Evolutionary conservation across 2,329 filamentous ascomycete genomes (phyloP).

Genomic region (Trichoderma aggressivum): DNA sequence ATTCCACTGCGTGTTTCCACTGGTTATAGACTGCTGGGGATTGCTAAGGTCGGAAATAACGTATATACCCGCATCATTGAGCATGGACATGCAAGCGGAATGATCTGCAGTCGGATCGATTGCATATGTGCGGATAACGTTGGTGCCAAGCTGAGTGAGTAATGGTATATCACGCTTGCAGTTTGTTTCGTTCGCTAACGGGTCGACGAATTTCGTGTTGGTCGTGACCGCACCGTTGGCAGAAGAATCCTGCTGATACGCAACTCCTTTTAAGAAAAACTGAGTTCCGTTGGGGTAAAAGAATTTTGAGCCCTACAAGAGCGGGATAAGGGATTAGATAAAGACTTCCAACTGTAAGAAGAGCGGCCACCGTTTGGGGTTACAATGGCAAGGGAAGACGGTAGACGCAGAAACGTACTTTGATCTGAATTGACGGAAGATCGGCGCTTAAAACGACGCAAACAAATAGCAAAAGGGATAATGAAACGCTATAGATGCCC

Average conservation of each 20-base stretch:
- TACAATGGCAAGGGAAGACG: background rate
- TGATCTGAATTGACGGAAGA: background rate
- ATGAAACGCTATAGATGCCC: background rate
- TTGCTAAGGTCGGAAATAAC: constrained; percentile 87
- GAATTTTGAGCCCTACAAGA: constrained; percentile 70
- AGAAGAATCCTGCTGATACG: constrained; percentile 81
- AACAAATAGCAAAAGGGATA: background rate
- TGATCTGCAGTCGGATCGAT: constrained; percentile 79
- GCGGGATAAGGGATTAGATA: background rate
- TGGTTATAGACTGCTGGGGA: constrained; percentile 80
- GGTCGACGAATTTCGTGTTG: constrained; percentile 67
- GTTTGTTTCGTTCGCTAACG: constrained; percentile 65
- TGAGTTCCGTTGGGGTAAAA: constrained; percentile 73
- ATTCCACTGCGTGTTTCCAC: constrained; percentile 77
- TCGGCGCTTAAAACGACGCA: background rate
- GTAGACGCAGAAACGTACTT: background rate
- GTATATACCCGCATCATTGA: constrained; percentile 87
- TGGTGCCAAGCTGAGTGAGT: constrained; percentile 75
- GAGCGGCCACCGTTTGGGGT: background rate
- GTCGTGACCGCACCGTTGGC: constrained; percentile 49
- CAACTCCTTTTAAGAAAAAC: constrained; percentile 84
- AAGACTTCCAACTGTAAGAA: background rate
- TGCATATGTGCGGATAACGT: constrained; percentile 93
- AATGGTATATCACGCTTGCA: constrained; percentile 87
- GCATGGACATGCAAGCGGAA: constrained; percentile 75